A percentile compares a stretch with the other conserved stretches of the same genome.
These are phyloP conservation scores for Rhizopus sp. DNA, from an alignment of 371 early-diverging fungal genomes.

Conservation along the genomic window DNA sequence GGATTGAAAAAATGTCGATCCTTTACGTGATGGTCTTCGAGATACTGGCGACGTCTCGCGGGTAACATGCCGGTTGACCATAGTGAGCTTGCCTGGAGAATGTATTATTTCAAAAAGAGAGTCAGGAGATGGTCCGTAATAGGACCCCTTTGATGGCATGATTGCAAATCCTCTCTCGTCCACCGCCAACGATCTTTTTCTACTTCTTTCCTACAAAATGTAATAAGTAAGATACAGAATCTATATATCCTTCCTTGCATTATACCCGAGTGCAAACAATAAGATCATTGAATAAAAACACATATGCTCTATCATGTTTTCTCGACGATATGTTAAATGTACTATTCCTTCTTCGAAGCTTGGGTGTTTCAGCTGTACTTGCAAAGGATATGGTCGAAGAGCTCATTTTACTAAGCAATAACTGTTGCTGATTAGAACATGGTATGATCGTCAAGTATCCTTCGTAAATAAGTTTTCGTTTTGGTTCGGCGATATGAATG, in stretches of 20 bases:
- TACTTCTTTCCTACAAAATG: constrained; percentile 25
- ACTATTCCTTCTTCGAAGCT: constrained; percentile 25
- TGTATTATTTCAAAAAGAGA: constrained; percentile 25
- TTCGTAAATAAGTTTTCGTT: constrained; percentile 35
- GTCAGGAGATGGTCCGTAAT: constrained; percentile 26
- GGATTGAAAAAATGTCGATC: constrained; percentile 25
- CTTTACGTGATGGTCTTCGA: constrained; percentile 13
- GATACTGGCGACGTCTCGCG: constrained; percentile 1
- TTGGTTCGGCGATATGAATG: constrained; percentile 24
- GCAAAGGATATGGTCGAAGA: constrained; percentile 8
- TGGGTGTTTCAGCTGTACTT: constrained; percentile 5
- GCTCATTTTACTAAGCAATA: background rate
- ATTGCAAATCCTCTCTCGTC: constrained; percentile 24
- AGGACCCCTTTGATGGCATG: constrained; percentile 9
- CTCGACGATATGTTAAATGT: constrained; percentile 21
- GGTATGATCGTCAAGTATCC: constrained; percentile 35
- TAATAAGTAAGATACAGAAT: background rate
- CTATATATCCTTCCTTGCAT: background rate
- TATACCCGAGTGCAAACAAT: constrained; percentile 42
- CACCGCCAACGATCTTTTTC: constrained; percentile 48
- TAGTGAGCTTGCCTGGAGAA: constrained; percentile 29
- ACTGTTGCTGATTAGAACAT: constrained; percentile 2
- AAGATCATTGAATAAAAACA: constrained; percentile 45
- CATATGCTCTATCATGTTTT: constrained; percentile 28
- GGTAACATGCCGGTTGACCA: constrained; percentile 23